Evolutionary conservation across 192 early-diverging fungal species (phyloP).

Genomic region (Coemansia sp.): DNA sequence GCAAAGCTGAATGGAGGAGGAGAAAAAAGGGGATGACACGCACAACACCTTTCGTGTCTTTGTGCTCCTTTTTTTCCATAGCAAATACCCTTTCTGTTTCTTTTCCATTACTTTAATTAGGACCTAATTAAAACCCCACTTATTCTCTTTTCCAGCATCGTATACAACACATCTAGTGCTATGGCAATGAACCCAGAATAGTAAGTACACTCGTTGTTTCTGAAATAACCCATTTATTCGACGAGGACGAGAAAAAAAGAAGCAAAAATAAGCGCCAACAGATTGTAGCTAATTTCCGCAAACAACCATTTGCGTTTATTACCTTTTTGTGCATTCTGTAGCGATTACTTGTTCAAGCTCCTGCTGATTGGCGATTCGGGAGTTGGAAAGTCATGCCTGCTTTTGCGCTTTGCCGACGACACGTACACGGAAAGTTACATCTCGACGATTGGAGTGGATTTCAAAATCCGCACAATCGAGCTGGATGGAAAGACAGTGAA

Average conservation of each 20-base stretch:
- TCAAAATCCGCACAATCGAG: conserved; percentile 99
- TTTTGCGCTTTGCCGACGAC: conserved; percentile 97
- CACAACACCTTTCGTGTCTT: neutral
- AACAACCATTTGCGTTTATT: neutral
- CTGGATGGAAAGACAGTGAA: conserved; percentile 98
- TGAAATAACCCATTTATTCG: neutral
- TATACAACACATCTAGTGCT: neutral
- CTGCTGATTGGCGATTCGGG: conserved; percentile 98
- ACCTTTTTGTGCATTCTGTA: conserved; percentile 34
- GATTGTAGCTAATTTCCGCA: neutral
- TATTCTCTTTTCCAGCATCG: neutral
- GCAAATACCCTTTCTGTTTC: neutral
- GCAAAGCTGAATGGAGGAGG: neutral
- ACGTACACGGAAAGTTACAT: conserved; percentile 99
- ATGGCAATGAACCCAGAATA: conserved; percentile 52
- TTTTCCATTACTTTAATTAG: neutral
- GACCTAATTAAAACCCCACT: neutral
- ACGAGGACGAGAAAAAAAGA: neutral
- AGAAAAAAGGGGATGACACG: conserved; percentile 1
- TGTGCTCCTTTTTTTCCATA: neutral
- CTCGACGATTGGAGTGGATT: conserved; percentile 98
- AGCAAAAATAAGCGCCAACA: neutral
- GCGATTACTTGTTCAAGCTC: conserved; percentile 99
- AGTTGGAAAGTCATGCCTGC: conserved; percentile 96
- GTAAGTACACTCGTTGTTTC: conserved; percentile 23